phyloP scores from a whole-genome alignment of 305 asterid genomes.

The Fraxinus greggii region DNA sequence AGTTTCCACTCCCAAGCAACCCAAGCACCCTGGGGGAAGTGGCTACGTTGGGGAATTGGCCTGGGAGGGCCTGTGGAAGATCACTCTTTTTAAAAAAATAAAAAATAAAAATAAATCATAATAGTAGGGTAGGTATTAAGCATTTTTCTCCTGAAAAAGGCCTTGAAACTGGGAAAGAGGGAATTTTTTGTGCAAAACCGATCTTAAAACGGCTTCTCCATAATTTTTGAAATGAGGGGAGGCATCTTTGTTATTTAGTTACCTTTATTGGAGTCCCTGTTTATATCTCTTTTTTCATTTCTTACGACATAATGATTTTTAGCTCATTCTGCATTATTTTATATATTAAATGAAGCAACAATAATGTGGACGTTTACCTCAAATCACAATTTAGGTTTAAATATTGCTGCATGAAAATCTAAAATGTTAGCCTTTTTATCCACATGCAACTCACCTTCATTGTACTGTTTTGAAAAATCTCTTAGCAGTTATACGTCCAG shows the following conservation, averaged over 20 bases:
- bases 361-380: background rate
- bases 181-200: background rate
- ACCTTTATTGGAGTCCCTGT: background rate
- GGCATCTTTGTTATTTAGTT: background rate
- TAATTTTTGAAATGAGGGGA: background rate
- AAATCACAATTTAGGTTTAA: background rate
- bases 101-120: too few species aligned
- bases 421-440: background rate
- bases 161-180: background rate
- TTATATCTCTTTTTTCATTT: background rate
- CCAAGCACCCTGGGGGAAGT: too few species aligned
- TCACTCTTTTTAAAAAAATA: too few species aligned
- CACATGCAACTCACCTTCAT: background rate
- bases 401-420: background rate
- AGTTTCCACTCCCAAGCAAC: background rate
- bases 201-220: background rate
- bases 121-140: too few species aligned
- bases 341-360: background rate
- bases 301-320: background rate
- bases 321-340: background rate
- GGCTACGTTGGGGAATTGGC: too few species aligned
- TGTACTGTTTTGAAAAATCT: background rate
- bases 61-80: too few species aligned
- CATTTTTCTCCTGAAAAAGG: background rate
- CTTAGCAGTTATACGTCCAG: background rate